Conservation (phyloP, 768 basidiomycete species). For the Peribolospora baueri region DNA sequence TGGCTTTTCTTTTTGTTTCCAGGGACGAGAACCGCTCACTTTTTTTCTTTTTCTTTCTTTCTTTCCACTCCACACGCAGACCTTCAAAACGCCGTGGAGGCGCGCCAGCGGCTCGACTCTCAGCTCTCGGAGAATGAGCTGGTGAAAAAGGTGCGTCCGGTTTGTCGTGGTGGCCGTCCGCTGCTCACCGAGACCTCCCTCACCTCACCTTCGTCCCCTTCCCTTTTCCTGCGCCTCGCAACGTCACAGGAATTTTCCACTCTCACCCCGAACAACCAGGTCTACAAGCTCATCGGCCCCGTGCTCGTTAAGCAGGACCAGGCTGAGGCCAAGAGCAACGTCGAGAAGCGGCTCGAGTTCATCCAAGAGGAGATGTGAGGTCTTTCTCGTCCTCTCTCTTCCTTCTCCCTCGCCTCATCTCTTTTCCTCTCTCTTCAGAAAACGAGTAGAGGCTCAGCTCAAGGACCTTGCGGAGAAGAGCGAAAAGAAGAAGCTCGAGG, state of each 20-base stretch:
- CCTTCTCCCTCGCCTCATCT: neutral
- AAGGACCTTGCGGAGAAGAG: conserved; percentile 50
- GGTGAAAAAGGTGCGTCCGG: conserved; percentile 48
- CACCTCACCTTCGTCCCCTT: neutral
- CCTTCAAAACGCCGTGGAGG: conserved; percentile 46
- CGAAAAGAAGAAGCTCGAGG: conserved; percentile 66
- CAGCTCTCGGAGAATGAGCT: conserved; percentile 76
- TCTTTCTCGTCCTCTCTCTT: neutral
- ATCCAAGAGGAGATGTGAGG: conserved; percentile 68
- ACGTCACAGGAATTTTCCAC: conserved; percentile 48
- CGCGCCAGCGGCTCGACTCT: conserved; percentile 62
- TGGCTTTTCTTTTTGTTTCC: neutral
- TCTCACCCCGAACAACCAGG: conserved; percentile 45
- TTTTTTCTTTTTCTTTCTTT: neutral
- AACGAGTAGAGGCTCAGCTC: conserved; percentile 56
- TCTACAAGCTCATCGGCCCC: conserved; percentile 80
- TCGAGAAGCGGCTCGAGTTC: conserved; percentile 71
- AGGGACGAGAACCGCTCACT: neutral
- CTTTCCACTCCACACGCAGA: conserved; percentile 22
- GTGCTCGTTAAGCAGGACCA: conserved; percentile 76
- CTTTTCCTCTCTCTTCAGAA: conserved; percentile 24
- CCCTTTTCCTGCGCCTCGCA: neutral
- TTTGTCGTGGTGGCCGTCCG: neutral
- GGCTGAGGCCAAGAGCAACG: conserved; percentile 59
- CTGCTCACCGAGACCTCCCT: neutral